These are phyloP conservation scores for Nemania sp. DNA, from an alignment of 2,329 filamentous ascomycete species.

Conservation along the genomic window DNA sequence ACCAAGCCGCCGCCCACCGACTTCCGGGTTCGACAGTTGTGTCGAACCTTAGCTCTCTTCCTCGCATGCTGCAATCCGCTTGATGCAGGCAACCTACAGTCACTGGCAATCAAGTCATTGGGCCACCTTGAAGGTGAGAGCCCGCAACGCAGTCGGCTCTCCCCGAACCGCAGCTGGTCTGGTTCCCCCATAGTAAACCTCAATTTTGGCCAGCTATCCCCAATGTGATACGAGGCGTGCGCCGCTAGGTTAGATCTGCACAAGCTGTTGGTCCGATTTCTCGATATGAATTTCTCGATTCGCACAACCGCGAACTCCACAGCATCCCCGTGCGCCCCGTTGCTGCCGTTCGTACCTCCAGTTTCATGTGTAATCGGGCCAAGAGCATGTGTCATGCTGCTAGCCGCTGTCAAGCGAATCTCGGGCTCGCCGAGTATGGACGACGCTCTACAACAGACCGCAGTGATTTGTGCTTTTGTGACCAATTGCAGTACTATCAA, in stretches of 20 bases:
- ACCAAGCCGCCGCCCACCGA: neutral
- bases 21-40: neutral
- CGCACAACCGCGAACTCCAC: constrained; percentile 15
- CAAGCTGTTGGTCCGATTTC: constrained; percentile 8
- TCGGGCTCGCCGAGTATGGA: constrained; percentile 1
- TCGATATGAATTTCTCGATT: constrained; percentile 7
- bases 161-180: neutral
- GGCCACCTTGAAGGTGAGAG: neutral
- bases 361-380: neutral
- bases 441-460: neutral
- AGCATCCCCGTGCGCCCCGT: constrained; percentile 3
- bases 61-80: neutral
- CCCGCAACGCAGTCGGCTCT: neutral
- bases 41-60: no score
- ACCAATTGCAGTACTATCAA: neutral
- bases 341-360: neutral
- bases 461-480: neutral
- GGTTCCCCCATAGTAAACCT: no score
- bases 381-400: constrained; percentile 15
- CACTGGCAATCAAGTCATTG: neutral
- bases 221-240: constrained; percentile 5
- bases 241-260: constrained; percentile 19
- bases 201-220: neutral
- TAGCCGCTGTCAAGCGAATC: constrained; percentile 12
- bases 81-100: neutral